Base-by-base conservation (phyloP, 148 eudicot species). In the Beta vulgaris region DNA sequence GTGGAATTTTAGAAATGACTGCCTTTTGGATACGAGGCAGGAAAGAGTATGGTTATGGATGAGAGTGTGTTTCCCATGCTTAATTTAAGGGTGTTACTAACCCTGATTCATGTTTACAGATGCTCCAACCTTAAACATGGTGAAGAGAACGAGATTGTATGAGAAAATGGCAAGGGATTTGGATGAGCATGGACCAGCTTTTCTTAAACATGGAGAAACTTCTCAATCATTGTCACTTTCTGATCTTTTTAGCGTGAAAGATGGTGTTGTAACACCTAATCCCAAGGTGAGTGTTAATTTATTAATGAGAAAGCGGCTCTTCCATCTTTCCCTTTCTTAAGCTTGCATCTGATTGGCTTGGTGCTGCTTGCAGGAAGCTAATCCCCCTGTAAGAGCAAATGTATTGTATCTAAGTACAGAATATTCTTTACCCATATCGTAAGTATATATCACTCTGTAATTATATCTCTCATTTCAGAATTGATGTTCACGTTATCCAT, bases 361-460 rank as follows among this genome's bases (percentile, higher is more conserved):
- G 53, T 44, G 34, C 72, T 81, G 32, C 60, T 77, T 78, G 60
- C 86, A 95, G 99, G 89, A 89, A 74, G 92, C 94, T 42, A 84
- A 84, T 74, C 99, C 99, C 57, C 94, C 99, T 25, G 99, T 95
- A 26, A 88, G 99, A 76, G 99, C 99, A 68, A 95, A 90, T 89
- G 93, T 95, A 37, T 83, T 95, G 80, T 84, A 92, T 85, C 71
- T 95, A 55, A 85, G 81, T 59, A 78, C 97, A 39, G 80, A 90
- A 68, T 87, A 92, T 82, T 90, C 99, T 11, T 28, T 81, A 65
- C 88, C 82, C 51, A 88, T 95, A 73, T 85, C 88, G 99, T 95
- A 85, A 85, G 97, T 64, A 67, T 57, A 54, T 29, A 28, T 63
- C 46, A 42, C 14, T 43, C 53, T 10, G 11, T 4, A 32, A 31